Percentiles rank a stretch among this genome's conserved stretches.
Evolutionary conservation across 2,329 filamentous ascomycete species (phyloP).

Genomic region (Madurella fahalii): DNA sequence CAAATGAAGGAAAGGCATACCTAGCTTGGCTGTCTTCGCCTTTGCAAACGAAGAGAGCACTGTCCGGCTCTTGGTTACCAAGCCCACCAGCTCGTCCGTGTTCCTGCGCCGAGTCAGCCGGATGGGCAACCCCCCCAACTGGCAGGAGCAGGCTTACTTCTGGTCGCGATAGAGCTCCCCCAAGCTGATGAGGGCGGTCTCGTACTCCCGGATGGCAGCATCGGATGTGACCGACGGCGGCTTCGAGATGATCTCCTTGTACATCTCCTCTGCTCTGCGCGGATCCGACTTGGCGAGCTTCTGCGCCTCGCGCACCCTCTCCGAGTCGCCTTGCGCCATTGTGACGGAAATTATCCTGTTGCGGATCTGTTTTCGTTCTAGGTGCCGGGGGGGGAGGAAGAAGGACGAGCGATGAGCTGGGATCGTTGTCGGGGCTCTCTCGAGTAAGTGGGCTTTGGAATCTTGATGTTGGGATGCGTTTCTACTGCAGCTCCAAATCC

Average conservation of each 20-base stretch:
- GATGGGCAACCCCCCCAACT: not conserved
- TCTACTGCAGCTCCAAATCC: constrained; percentile 12
- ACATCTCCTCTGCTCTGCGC: constrained; percentile 77
- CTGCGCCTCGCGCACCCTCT: constrained; percentile 82
- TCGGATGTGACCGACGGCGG: constrained; percentile 79
- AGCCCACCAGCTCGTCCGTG: constrained; percentile 77
- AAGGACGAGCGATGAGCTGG: not conserved
- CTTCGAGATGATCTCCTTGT: constrained; percentile 84
- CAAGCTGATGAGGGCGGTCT: constrained; percentile 79
- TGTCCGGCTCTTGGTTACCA: constrained; percentile 85
- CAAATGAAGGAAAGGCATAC: constrained; percentile 50
- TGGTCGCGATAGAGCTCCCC: constrained; percentile 91
- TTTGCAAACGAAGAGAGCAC: constrained; percentile 96
- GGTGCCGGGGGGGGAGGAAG: not conserved
- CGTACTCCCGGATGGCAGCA: constrained; percentile 84
- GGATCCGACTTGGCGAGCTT: constrained; percentile 76
- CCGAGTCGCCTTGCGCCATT: constrained; percentile 58
- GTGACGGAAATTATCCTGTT: constrained; percentile 7
- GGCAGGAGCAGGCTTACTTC: constrained; percentile 53
- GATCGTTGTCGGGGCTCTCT: not conserved
- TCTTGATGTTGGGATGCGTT: constrained; percentile 6
- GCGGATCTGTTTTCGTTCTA: constrained; percentile 4
- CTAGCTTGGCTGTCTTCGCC: constrained; percentile 96
- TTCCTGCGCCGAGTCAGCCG: constrained; percentile 49
- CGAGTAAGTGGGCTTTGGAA: constrained; percentile 9